A percentile compares a stretch with the other conserved stretches of the same genome.
phyloP scores from a whole-genome alignment of 148 eudicot genomes.

The Vaccinium macrocarpon region DNA sequence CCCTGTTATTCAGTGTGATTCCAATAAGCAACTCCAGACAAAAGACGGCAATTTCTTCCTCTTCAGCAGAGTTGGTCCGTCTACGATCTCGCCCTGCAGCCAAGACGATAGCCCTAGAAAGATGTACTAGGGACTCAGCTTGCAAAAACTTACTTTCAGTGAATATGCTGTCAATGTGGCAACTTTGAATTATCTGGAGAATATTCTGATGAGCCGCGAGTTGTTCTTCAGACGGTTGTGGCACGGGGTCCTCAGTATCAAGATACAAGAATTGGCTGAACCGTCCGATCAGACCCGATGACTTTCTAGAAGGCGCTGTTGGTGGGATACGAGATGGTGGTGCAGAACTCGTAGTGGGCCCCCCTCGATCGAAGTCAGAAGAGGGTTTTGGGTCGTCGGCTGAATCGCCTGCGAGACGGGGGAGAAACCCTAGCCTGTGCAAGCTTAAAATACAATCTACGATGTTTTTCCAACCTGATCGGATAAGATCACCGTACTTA shows the following conservation, averaged over 20 bases:
- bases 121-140: constrained; percentile 85
- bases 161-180: constrained; percentile 83
- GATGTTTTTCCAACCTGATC: constrained; percentile 85
- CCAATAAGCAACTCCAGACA: constrained; percentile 85
- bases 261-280: constrained; percentile 83
- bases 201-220: constrained; percentile 86
- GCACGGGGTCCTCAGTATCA: constrained; percentile 83
- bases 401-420: constrained; percentile 82
- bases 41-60: constrained; percentile 84
- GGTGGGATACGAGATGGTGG: constrained; percentile 55
- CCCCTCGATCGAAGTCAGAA: constrained; percentile 50
- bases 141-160: constrained; percentile 95
- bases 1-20: constrained; percentile 82
- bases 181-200: constrained; percentile 79
- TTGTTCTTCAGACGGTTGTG: constrained; percentile 83
- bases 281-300: constrained; percentile 89
- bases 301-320: constrained; percentile 63
- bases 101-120: constrained; percentile 72
- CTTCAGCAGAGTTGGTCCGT: constrained; percentile 62
- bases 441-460: constrained; percentile 75
- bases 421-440: constrained; percentile 89
- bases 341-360: constrained; percentile 43
- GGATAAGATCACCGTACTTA: constrained; percentile 77
- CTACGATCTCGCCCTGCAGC: constrained; percentile 74
- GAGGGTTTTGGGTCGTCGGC: constrained; percentile 67